These are phyloP conservation scores for Cardamine chenopodiifolia DNA, from an alignment of 345 rosid genomes.

Conservation along the genomic window DNA sequence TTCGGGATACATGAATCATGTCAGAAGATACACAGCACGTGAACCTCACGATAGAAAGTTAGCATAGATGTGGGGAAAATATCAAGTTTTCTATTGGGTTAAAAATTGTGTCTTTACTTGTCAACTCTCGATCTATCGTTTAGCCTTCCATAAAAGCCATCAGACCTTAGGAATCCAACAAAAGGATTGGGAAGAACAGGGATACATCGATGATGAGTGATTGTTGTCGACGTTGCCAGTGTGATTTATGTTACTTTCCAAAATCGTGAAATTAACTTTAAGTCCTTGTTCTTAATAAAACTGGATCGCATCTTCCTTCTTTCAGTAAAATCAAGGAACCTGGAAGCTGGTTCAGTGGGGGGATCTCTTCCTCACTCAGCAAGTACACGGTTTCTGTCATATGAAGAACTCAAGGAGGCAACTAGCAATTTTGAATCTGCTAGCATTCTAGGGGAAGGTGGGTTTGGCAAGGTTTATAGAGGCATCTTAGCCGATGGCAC, in stretches of 20 bases:
- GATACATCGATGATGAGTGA: not conserved
- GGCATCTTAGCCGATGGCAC: conserved; percentile 98
- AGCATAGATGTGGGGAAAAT: conserved; percentile 8
- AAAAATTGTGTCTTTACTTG: not conserved
- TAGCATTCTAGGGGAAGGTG: conserved; percentile 97
- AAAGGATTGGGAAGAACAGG: not conserved
- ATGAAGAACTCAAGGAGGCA: conserved; percentile 94
- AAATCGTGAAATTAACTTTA: not conserved
- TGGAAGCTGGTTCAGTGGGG: conserved; percentile 51
- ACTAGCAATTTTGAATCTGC: conserved; percentile 85
- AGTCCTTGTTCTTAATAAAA: not conserved
- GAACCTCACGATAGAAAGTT: not conserved
- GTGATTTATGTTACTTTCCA: conserved; percentile 7
- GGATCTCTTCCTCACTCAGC: conserved; percentile 86
- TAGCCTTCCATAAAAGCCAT: conserved; percentile 3
- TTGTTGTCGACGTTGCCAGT: not conserved
- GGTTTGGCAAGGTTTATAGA: conserved; percentile 95
- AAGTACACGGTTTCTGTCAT: conserved; percentile 84
- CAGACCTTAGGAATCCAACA: conserved; percentile 17
- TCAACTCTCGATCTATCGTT: conserved; percentile 14
- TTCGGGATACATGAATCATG: conserved; percentile 3
- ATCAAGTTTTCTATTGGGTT: conserved; percentile 12
- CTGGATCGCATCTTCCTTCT: conserved; percentile 7
- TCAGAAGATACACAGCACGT: conserved; percentile 15
- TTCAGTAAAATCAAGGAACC: conserved; percentile 65